phyloP scores from a whole-genome alignment of 129 eudicot genomes.

The Saussurea involucrata region DNA sequence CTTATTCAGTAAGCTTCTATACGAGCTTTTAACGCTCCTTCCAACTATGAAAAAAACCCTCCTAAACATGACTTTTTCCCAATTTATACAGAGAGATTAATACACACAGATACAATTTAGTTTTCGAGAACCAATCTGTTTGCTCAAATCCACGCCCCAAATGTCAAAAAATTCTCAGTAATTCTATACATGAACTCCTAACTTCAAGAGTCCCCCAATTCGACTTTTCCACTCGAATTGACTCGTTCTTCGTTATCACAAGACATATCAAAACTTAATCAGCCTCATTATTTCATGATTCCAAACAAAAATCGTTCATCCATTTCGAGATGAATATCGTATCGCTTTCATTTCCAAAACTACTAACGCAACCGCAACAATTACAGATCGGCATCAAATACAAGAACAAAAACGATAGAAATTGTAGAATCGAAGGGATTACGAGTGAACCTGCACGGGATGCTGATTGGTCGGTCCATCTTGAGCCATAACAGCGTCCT shows the following conservation, averaged over 20 bases:
- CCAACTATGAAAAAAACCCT: no score
- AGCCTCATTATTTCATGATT: background rate
- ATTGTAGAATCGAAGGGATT: background rate
- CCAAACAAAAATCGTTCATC: background rate
- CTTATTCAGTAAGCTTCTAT: no score
- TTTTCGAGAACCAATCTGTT: background rate
- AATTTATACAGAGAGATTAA: no score
- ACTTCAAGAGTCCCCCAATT: background rate
- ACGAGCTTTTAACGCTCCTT: no score
- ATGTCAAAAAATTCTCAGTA: background rate
- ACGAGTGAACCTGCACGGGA: slow-evolving; percentile 22
- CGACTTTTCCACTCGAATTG: background rate
- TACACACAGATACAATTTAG: no score
- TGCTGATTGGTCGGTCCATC: slow-evolving; percentile 9
- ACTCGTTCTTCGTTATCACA: background rate
- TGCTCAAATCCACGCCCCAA: background rate
- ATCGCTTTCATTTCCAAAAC: background rate
- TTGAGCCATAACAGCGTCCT: slow-evolving; percentile 22
- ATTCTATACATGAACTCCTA: background rate
- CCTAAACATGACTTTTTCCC: no score
- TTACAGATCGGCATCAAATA: background rate
- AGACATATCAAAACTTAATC: background rate
- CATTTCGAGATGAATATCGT: background rate
- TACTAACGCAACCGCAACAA: background rate
- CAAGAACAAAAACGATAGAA: background rate